A percentile compares a stretch with the other conserved stretches of the same genome.
These are phyloP conservation scores for Tolypocladium amazonense DNA, from an alignment of 2,329 filamentous ascomycete genomes.

Conservation along the genomic window DNA sequence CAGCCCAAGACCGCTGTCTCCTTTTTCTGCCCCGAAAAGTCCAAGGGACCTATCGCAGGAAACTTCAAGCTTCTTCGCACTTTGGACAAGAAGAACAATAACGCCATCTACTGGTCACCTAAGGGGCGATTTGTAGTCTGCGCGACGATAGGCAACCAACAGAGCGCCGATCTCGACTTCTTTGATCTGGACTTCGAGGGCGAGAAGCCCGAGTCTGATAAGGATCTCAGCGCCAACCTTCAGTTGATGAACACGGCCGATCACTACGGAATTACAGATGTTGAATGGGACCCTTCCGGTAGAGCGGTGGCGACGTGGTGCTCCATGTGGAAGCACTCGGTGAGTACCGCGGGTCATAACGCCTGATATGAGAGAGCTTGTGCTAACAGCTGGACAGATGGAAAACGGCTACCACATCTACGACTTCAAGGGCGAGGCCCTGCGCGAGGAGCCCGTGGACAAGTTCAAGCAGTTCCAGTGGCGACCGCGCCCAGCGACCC, in stretches of 20 bases:
- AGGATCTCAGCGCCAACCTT: slow-evolving; percentile 88
- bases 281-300: slow-evolving; percentile 96
- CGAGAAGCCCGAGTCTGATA: slow-evolving; percentile 85
- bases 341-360: slow-evolving; percentile 36
- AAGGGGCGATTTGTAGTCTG: slow-evolving; percentile 91
- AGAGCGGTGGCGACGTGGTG: slow-evolving; percentile 91
- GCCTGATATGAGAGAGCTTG: neutral
- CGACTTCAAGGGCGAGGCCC: slow-evolving; percentile 83
- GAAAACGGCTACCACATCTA: slow-evolving; percentile 99
- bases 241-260: slow-evolving; percentile 90
- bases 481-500: slow-evolving; percentile 83
- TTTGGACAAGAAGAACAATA: slow-evolving; percentile 98
- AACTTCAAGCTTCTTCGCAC: slow-evolving; percentile 97
- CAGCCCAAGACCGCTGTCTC: slow-evolving; percentile 88
- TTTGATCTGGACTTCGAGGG: slow-evolving; percentile 97
- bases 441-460: slow-evolving; percentile 85
- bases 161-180: slow-evolving; percentile 94
- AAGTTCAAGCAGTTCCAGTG: slow-evolving; percentile 98
- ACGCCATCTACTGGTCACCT: slow-evolving; percentile 98
- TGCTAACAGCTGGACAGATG: slow-evolving; percentile 50
- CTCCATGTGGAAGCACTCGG: slow-evolving; percentile 89
- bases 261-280: slow-evolving; percentile 94
- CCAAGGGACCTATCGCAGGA: slow-evolving; percentile 68
- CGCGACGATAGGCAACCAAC: slow-evolving; percentile 83
- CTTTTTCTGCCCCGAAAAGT: slow-evolving; percentile 95